Percentiles rank a stretch among this genome's conserved stretches.
phyloP scores from a whole-genome alignment of 2,329 filamentous ascomycete species.

The Coleophoma eucalyptorum region DNA sequence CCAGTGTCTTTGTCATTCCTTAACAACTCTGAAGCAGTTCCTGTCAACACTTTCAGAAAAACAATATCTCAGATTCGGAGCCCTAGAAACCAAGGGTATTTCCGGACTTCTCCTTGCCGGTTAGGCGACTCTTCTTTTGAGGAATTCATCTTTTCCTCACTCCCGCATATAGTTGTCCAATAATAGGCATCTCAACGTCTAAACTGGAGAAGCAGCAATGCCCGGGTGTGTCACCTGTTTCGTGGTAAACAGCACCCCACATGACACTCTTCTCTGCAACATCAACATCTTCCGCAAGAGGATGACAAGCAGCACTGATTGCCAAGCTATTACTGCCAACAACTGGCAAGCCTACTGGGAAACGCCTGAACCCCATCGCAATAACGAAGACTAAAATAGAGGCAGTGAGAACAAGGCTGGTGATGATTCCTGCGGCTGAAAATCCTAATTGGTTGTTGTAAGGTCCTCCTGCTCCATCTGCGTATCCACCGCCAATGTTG shows the following conservation, averaged over 20 bases:
- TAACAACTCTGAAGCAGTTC: no score
- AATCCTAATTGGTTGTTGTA: not conserved
- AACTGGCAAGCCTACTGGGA: not conserved
- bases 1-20: no score
- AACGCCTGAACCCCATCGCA: not conserved
- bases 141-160: not conserved
- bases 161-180: not conserved
- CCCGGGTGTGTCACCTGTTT: not conserved
- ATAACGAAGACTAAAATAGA: not conserved
- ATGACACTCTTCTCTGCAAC: not conserved
- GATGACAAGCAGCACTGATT: constrained; percentile 3
- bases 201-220: not conserved
- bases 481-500: not conserved
- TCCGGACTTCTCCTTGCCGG: no score
- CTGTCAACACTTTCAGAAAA: no score
- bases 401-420: not conserved
- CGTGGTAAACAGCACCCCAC: not conserved
- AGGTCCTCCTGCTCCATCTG: not conserved
- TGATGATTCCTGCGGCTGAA: not conserved
- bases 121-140: no score
- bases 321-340: not conserved
- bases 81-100: no score
- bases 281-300: not conserved
- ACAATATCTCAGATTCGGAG: no score
- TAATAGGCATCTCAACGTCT: not conserved